A percentile compares a stretch with the other conserved stretches of the same genome.
Evolutionary conservation across 31 red algal genomes (phyloP).

Genomic region (Odonthalia washingtoniensis): DNA sequence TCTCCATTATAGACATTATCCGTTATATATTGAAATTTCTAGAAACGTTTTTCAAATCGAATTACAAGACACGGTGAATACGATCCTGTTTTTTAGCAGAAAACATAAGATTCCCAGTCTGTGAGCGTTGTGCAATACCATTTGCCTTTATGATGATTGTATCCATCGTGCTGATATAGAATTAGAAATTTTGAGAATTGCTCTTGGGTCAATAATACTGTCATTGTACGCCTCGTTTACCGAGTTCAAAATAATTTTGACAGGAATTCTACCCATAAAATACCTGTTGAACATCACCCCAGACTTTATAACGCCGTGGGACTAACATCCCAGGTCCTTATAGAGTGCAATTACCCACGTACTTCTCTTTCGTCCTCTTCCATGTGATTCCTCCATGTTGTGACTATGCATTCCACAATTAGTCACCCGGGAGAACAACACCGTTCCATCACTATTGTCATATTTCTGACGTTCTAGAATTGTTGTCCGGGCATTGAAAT

Average conservation of each 20-base stretch:
- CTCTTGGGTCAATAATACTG: neutral
- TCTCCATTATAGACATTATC: slow-evolving; percentile 25
- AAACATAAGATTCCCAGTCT: slow-evolving; percentile 5
- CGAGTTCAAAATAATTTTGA: neutral
- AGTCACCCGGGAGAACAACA: too few relatives aligned
- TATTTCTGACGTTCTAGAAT: too few relatives aligned
- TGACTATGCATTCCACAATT: too few relatives aligned
- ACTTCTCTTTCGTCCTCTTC: slow-evolving; percentile 32
- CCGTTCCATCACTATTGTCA: too few relatives aligned
- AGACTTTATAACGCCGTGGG: neutral
- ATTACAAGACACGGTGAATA: neutral
- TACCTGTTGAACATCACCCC: slow-evolving; percentile 47
- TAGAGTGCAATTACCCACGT: slow-evolving; percentile 22
- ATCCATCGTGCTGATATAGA: neutral
- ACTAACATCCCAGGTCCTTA: neutral
- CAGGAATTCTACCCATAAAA: neutral
- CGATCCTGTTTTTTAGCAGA: neutral
- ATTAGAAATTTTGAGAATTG: neutral
- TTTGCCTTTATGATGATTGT: neutral
- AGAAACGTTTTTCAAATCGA: neutral
- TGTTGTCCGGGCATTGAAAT: too few relatives aligned
- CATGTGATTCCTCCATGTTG: too few relatives aligned
- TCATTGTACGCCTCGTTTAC: neutral
- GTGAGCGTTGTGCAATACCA: neutral
- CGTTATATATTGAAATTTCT: neutral